Evolutionary conservation across 306 rosid species (phyloP).

Genomic region (Vigna mungo): DNA sequence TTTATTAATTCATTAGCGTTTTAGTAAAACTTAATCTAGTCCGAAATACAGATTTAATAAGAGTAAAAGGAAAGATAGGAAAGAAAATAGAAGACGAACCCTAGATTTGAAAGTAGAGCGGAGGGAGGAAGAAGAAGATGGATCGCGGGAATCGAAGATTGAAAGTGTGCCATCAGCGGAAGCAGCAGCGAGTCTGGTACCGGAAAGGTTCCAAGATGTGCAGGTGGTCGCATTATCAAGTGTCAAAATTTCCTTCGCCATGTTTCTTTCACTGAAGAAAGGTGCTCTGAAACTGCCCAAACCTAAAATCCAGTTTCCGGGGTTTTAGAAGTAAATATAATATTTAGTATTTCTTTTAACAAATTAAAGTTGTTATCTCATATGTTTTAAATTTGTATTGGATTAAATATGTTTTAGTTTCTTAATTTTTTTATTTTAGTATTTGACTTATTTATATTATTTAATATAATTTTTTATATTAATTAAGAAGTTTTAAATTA

Average conservation of each 20-base stretch:
- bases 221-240: constrained; percentile 71
- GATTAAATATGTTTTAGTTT: no score
- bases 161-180: constrained; percentile 71
- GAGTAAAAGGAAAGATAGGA: neutral
- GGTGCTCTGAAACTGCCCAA: neutral
- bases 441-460: no score
- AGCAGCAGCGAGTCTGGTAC: constrained; percentile 71
- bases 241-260: constrained; percentile 76
- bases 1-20: neutral
- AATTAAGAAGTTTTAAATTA: no score
- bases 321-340: neutral
- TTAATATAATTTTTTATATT: no score
- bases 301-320: neutral
- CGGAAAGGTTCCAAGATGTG: constrained; percentile 81
- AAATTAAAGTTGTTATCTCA: no score
- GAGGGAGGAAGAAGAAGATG: constrained; percentile 71
- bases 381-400: no score
- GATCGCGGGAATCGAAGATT: constrained; percentile 68
- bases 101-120: constrained; percentile 61
- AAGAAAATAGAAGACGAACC: constrained; percentile 48
- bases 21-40: neutral
- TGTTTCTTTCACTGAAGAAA: neutral
- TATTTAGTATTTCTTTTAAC: no score
- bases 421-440: no score
- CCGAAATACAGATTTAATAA: neutral